Evolutionary conservation across 2,329 filamentous ascomycete genomes (phyloP).

Genomic region (Elsinoe arachidis): DNA sequence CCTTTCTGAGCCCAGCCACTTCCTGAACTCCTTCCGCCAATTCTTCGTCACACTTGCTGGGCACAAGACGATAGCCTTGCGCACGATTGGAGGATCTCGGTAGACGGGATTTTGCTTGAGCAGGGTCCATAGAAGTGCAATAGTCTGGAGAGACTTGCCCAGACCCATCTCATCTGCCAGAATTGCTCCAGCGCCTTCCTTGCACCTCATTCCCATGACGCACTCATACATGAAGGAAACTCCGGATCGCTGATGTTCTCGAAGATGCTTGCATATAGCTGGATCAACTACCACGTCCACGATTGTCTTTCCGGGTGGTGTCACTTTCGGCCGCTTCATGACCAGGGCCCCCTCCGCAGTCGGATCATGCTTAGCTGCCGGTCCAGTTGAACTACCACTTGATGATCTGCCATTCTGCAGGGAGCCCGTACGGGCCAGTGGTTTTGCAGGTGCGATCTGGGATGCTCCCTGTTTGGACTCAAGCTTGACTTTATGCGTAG

Average conservation of each 20-base stretch:
- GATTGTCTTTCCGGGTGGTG: slow-evolving; percentile 53
- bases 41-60: slow-evolving; percentile 65
- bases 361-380: slow-evolving; percentile 58
- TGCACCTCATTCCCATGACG: slow-evolving; percentile 62
- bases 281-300: slow-evolving; percentile 69
- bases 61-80: slow-evolving; percentile 64
- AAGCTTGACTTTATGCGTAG: slow-evolving; percentile 26
- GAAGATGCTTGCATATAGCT: slow-evolving; percentile 51
- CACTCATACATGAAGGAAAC: slow-evolving; percentile 67
- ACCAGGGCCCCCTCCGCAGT: slow-evolving; percentile 51
- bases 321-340: slow-evolving; percentile 53
- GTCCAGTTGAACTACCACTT: slow-evolving; percentile 30
- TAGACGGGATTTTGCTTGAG: slow-evolving; percentile 62
- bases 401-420: slow-evolving; percentile 36
- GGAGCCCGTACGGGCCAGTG: slow-evolving; percentile 51
- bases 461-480: slow-evolving; percentile 32
- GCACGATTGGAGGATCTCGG: slow-evolving; percentile 51
- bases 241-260: slow-evolving; percentile 60
- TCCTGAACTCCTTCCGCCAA: slow-evolving; percentile 64
- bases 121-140: slow-evolving; percentile 61
- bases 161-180: slow-evolving; percentile 69
- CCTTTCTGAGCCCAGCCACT: slow-evolving; percentile 63
- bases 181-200: slow-evolving; percentile 59
- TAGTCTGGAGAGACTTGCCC: slow-evolving; percentile 66
- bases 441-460: slow-evolving; percentile 32